phyloP scores from a whole-genome alignment of 1,284 basidiomycete species.

The Ganoderma lingzhi region DNA sequence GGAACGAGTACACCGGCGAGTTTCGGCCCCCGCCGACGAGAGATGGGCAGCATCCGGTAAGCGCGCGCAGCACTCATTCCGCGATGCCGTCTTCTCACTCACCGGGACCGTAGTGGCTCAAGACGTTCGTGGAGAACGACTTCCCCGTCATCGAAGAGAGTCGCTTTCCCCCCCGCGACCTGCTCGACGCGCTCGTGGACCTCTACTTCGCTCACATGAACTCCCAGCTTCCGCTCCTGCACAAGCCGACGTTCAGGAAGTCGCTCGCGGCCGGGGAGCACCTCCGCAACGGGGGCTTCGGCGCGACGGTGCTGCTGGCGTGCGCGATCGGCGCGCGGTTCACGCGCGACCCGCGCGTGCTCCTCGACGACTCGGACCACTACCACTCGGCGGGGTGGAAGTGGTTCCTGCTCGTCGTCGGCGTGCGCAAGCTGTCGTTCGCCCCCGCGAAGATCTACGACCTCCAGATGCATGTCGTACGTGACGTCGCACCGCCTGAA shows the following conservation, averaged over 20 bases:
- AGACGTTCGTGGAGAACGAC: background rate
- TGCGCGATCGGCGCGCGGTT: constrained; percentile 79
- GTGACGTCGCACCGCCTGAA: background rate
- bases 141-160: constrained; percentile 30
- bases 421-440: constrained; percentile 62
- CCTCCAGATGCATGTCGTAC: constrained; percentile 63
- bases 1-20: constrained; percentile 35
- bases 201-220: constrained; percentile 75
- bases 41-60: constrained; percentile 26
- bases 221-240: constrained; percentile 73
- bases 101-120: background rate
- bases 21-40: background rate
- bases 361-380: constrained; percentile 52
- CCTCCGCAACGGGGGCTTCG: constrained; percentile 66
- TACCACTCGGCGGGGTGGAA: constrained; percentile 76
- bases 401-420: constrained; percentile 70
- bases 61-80: background rate
- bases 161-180: constrained; percentile 66
- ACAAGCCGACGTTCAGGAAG: constrained; percentile 77
- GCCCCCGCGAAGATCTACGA: constrained; percentile 70
- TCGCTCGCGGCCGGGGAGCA: constrained; percentile 64
- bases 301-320: constrained; percentile 74
- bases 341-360: constrained; percentile 70
- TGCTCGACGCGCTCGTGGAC: constrained; percentile 69
- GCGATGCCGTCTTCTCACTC: background rate